Evolutionary conservation across 257 asterid genomes (phyloP).

Genomic region (Jacaranda mimosifolia): DNA sequence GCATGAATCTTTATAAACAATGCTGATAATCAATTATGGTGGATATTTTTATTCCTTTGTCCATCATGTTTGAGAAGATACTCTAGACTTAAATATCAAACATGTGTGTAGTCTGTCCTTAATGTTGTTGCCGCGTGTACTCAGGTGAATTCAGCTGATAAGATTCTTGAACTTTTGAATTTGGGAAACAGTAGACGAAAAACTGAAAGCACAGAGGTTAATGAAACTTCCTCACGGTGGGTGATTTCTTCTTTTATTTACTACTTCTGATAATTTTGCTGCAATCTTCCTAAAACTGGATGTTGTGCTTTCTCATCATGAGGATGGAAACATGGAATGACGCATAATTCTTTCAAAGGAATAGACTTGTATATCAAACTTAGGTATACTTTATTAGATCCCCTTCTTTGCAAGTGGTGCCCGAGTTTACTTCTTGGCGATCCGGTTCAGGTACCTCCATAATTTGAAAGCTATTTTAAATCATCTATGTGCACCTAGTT

Average conservation of each 20-base stretch:
- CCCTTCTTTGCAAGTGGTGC: neutral
- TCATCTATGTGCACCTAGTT: conserved; percentile 15
- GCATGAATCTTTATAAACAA: conserved; percentile 18
- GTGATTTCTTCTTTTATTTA: conserved; percentile 42
- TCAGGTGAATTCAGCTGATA: conserved; percentile 95
- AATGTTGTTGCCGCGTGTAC: conserved; percentile 36
- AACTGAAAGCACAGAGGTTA: conserved; percentile 92
- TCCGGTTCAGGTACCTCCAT: conserved; percentile 1
- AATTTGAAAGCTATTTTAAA: neutral
- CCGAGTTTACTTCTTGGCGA: conserved; percentile 16
- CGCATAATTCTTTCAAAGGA: neutral
- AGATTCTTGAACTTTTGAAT: conserved; percentile 87
- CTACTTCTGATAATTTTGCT: conserved; percentile 12
- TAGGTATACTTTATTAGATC: conserved; percentile 21
- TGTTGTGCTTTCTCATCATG: conserved; percentile 1
- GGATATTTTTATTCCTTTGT: neutral
- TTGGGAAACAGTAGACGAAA: conserved; percentile 95
- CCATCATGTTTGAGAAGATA: conserved; percentile 21
- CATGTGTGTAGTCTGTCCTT: conserved; percentile 33
- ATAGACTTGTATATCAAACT: neutral
- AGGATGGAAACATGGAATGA: conserved; percentile 14
- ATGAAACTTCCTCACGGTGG: conserved; percentile 95
- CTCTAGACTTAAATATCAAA: conserved; percentile 21
- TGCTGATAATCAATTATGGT: conserved; percentile 26
- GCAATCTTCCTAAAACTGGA: conserved; percentile 10